Evolutionary conservation across 495 filamentous ascomycete species (phyloP).

Genomic region (Penicillium longicatenatum): DNA sequence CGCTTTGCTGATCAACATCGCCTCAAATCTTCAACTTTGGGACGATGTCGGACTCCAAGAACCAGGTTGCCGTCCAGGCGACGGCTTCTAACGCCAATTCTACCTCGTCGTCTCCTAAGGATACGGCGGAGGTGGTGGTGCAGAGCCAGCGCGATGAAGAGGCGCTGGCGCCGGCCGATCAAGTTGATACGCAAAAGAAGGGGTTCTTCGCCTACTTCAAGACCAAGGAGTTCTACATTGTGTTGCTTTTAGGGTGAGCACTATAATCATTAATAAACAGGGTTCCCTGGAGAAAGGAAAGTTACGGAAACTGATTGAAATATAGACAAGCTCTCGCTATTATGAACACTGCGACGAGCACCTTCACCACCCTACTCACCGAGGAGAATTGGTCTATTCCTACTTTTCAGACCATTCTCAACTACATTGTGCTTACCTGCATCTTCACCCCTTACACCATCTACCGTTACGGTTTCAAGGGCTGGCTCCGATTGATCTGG

Average conservation of each 20-base stretch:
- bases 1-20: conserved; percentile 3
- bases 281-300: neutral
- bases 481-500: conserved; percentile 62
- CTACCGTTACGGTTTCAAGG: conserved; percentile 76
- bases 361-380: conserved; percentile 77
- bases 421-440: conserved; percentile 80
- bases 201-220: conserved; percentile 77
- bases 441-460: conserved; percentile 83
- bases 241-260: conserved; percentile 73
- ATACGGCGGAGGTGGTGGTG: conserved; percentile 26
- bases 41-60: conserved; percentile 33
- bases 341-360: conserved; percentile 87
- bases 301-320: neutral
- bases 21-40: neutral
- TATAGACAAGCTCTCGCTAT: conserved; percentile 79
- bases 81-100: conserved; percentile 15
- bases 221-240: conserved; percentile 85
- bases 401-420: conserved; percentile 96
- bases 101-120: conserved; percentile 25
- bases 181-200: conserved; percentile 45
- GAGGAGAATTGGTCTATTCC: conserved; percentile 76
- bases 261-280: neutral
- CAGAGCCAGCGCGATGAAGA: conserved; percentile 22
- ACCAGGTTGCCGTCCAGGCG: conserved; percentile 29
- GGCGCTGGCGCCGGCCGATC: conserved; percentile 32